Evolutionary conservation across 495 filamentous ascomycete genomes (phyloP), one percentile per base, ranked within the genome.

Genomic region (Lasiosphaeris hirsuta): DNA sequence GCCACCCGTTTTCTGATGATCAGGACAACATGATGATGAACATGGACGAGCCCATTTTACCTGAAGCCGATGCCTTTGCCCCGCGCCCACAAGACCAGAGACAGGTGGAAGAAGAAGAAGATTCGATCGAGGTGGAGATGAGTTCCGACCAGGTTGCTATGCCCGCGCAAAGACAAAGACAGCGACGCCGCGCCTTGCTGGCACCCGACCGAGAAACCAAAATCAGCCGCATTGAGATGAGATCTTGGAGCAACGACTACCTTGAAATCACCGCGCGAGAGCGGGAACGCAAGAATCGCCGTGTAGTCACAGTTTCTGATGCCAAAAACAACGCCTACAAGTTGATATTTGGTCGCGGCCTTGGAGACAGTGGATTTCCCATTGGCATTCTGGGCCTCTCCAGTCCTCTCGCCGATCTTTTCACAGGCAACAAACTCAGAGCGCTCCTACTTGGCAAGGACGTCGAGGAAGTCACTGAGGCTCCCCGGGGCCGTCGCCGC

Each of bases 161-260:
- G 8, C 59, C 65, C 49, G 45, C 65, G 48, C 62, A 44, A 46
- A 63, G 64, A 58, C 59, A 55, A 61, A 56, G 59, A 55, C 58
- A 66, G 64, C 62, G 57, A 30, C 60, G 66, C 65, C 61, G 57
- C 33, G 38, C 61, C 54, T 10, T 67, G 46, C 8, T 72, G 35
- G 55, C 57, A 17, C 63, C 69, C 2, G 84, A 84, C 56, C 59
- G 65, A 9, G 65, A 65, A 15, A 78, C 72, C 1, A 69, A 81
- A 23, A 62, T 90, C 18, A 76, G 78, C 46, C 84, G 82, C 55
- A 63, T 66, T 9, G 78, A 81, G 10, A 65, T 90, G 13, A 79
- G 75, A 9, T 59, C 72, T n/a, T 86, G 85, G 84, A 80, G 81
- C 52, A 63, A 75, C 0, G 69, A 84, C 33, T 92, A 91, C 52